phyloP scores from a whole-genome alignment of 2,329 filamentous ascomycete genomes.

The Fusarium pseudoanthophilum region DNA sequence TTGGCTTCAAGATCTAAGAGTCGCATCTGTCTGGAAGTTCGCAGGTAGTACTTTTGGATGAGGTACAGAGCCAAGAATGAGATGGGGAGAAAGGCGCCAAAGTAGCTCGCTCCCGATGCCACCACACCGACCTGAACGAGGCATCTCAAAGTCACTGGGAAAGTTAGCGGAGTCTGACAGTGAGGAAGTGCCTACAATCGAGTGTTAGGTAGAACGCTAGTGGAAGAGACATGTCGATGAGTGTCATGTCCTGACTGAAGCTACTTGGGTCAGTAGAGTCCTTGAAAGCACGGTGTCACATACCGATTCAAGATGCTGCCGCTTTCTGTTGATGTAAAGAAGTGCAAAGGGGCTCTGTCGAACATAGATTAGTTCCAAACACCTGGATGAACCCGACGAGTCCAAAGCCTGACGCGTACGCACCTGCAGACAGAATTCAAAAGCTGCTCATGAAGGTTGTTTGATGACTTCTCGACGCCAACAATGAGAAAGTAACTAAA shows the following conservation, averaged over 20 bases:
- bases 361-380: no score
- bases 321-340: conserved; percentile 54
- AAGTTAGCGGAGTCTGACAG: neutral
- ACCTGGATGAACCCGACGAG: no score
- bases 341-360: conserved; percentile 52
- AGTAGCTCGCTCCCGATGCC: conserved; percentile 39
- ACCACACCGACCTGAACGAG: conserved; percentile 41
- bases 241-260: conserved; percentile 57
- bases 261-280: conserved; percentile 42
- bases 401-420: no score
- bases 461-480: conserved; percentile 39
- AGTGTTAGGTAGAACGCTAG: conserved; percentile 46
- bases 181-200: conserved; percentile 42
- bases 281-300: rapidly evolving
- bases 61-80: conserved; percentile 54
- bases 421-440: conserved; percentile 34
- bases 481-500: conserved; percentile 41
- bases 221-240: conserved; percentile 55
- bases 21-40: conserved; percentile 63
- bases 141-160: conserved; percentile 44
- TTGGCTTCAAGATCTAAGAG: conserved; percentile 63
- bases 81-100: conserved; percentile 55
- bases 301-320: conserved; percentile 56
- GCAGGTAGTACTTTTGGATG: conserved; percentile 61
- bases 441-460: conserved; percentile 36